These are phyloP conservation scores for Moelleriella libera DNA, from an alignment of 2,329 filamentous ascomycete genomes.

Conservation along the genomic window DNA sequence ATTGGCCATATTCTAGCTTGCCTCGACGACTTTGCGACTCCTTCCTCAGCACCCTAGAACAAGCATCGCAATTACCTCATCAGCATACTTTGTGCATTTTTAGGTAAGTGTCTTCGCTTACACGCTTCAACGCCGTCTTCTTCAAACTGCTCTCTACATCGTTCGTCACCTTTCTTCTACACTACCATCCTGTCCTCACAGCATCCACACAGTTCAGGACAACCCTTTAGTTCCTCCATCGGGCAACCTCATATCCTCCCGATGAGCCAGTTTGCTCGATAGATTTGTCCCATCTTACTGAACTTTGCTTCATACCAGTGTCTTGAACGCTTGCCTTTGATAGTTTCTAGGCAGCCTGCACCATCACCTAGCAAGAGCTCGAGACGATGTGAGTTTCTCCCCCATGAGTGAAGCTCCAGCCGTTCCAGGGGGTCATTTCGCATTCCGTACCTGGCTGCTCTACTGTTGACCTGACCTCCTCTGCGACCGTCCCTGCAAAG, in stretches of 20 bases:
- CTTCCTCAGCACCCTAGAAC: conserved; percentile 6
- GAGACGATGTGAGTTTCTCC: conserved; percentile 12
- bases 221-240: conserved; percentile 21
- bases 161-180: conserved; percentile 7
- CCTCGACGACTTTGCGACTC: conserved; percentile 3
- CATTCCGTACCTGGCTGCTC: too few species aligned
- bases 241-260: conserved; percentile 16
- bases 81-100: conserved; percentile 4
- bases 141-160: conserved; percentile 4
- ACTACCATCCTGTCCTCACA: conserved; percentile 18
- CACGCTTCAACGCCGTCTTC: background rate
- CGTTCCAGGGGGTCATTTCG: too few species aligned
- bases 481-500: too few species aligned
- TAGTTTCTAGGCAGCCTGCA: conserved; percentile 14
- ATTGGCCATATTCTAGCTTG: conserved; percentile 4
- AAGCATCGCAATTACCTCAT: conserved; percentile 11
- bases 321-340: conserved; percentile 32
- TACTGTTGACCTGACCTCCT: too few species aligned
- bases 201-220: conserved; percentile 27
- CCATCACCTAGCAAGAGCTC: conserved; percentile 12
- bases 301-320: conserved; percentile 40
- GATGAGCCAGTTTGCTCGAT: conserved; percentile 40
- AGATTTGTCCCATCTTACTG: conserved; percentile 44
- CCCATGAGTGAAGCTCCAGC: background rate
- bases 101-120: conserved; percentile 9